Evolutionary conservation across 306 rosid genomes (phyloP).

Genomic region (Leucaena leucocephala): DNA sequence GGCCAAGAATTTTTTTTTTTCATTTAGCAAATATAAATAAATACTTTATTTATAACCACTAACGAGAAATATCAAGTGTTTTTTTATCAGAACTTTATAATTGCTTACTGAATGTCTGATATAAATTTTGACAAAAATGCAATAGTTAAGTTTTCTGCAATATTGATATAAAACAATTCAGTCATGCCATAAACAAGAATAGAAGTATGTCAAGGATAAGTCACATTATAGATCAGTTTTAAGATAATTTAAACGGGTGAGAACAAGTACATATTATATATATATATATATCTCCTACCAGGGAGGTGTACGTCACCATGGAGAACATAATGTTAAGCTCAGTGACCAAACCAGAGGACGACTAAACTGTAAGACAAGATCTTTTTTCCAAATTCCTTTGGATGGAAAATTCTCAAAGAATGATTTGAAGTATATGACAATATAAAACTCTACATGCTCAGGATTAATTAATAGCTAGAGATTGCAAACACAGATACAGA

Average conservation of each 20-base stretch:
- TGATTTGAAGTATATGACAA: conserved; percentile 4
- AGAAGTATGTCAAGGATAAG: neutral
- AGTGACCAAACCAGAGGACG: conserved; percentile 3
- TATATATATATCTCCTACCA: neutral
- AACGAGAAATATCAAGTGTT: conserved; percentile 10
- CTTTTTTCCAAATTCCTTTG: conserved; percentile 19
- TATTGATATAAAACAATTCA: neutral
- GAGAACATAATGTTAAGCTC: conserved; percentile 27
- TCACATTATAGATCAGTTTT: neutral
- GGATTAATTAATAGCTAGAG: neutral
- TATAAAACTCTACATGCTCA: conserved; percentile 5
- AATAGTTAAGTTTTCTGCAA: neutral
- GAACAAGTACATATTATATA: neutral
- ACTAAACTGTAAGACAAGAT: neutral
- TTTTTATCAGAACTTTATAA: conserved; percentile 17
- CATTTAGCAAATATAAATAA: conserved; percentile 31
- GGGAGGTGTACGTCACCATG: conserved; percentile 25
- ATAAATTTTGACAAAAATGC: conserved; percentile 10
- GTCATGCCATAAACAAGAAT: conserved; percentile 15
- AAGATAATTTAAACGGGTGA: neutral
- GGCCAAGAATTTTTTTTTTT: conserved; percentile 30
- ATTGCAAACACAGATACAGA: neutral
- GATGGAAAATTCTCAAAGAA: conserved; percentile 16
- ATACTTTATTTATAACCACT: conserved; percentile 17
- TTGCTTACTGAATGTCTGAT: conserved; percentile 2